Percentiles rank a stretch among this genome's conserved stretches.
Conservation (phyloP, 352 stramenopile species). For the Phytophthora pini region DNA sequence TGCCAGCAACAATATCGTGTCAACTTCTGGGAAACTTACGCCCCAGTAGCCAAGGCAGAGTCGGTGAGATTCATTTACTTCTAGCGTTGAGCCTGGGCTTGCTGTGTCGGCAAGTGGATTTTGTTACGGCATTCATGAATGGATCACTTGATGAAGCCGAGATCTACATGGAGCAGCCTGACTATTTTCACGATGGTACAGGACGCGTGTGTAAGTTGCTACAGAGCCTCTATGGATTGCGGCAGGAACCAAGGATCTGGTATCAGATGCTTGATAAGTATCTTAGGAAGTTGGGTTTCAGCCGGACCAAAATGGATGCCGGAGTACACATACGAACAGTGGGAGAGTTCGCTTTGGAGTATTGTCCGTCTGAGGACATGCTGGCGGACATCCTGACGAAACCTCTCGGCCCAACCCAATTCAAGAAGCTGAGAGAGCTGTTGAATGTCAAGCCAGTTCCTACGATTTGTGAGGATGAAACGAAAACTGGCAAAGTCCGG, state of each 20-base stretch:
- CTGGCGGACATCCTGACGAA: constrained; percentile 13
- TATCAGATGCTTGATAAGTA: constrained; percentile 6
- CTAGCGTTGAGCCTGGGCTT: constrained; percentile 10
- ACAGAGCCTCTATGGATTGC: constrained; percentile 8
- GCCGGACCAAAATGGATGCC: constrained; percentile 2
- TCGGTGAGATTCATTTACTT: constrained; percentile 9
- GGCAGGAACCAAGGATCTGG: not conserved
- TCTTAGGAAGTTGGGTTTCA: not conserved
- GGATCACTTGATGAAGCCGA: constrained; percentile 7
- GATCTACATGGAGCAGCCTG: constrained; percentile 15
- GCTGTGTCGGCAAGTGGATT: constrained; percentile 6
- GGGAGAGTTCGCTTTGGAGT: constrained; percentile 13
- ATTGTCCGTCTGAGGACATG: constrained; percentile 9
- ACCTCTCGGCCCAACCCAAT: constrained; percentile 4
- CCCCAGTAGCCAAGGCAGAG: constrained; percentile 5
- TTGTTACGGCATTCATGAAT: constrained; percentile 11
- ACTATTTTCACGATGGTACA: constrained; percentile 8
- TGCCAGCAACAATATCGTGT: constrained; percentile 11
- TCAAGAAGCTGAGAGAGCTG: constrained; percentile 8
- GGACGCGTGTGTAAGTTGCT: constrained; percentile 8
- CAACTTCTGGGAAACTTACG: constrained; percentile 19
- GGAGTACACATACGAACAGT: constrained; percentile 3
- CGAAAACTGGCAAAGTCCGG: not conserved
- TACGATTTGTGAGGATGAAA: not conserved
- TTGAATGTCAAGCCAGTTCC: constrained; percentile 8